Evolutionary conservation across 352 stramenopile genomes (phyloP).

Genomic region (Pythium dissimile): DNA sequence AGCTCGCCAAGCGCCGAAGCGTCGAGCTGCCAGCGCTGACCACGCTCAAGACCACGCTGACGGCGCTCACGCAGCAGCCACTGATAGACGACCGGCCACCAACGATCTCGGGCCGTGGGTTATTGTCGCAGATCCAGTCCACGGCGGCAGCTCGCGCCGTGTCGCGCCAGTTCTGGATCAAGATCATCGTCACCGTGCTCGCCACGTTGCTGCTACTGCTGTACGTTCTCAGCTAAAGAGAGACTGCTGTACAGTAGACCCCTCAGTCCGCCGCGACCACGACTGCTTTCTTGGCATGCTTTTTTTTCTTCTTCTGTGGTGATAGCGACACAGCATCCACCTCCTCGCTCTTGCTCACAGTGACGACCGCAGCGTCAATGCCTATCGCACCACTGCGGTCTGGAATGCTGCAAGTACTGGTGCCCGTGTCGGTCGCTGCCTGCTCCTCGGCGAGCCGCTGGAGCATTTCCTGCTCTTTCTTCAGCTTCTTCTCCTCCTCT

Average conservation of each 20-base stretch:
- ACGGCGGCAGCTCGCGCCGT: constrained; percentile 37
- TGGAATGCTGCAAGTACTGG: no score
- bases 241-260: neutral
- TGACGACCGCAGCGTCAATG: no score
- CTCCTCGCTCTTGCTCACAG: no score
- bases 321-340: no score
- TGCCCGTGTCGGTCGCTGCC: no score
- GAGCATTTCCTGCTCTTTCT: constrained; percentile 8
- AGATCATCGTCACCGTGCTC: constrained; percentile 57
- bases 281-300: constrained; percentile 7
- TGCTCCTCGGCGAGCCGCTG: neutral
- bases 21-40: constrained; percentile 43
- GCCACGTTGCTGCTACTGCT: constrained; percentile 50
- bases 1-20: constrained; percentile 45
- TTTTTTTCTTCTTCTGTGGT: constrained; percentile 20
- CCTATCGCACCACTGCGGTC: no score
- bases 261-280: constrained; percentile 7
- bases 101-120: constrained; percentile 36
- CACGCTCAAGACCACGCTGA: constrained; percentile 45
- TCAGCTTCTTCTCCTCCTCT: constrained; percentile 7
- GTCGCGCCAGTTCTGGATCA: constrained; percentile 68
- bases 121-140: constrained; percentile 50
- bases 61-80: constrained; percentile 18
- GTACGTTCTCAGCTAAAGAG: constrained; percentile 37
- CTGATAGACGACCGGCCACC: neutral